Evolutionary conservation across 2,329 filamentous ascomycete species (phyloP).

Genomic region (Cercospora sp.): DNA sequence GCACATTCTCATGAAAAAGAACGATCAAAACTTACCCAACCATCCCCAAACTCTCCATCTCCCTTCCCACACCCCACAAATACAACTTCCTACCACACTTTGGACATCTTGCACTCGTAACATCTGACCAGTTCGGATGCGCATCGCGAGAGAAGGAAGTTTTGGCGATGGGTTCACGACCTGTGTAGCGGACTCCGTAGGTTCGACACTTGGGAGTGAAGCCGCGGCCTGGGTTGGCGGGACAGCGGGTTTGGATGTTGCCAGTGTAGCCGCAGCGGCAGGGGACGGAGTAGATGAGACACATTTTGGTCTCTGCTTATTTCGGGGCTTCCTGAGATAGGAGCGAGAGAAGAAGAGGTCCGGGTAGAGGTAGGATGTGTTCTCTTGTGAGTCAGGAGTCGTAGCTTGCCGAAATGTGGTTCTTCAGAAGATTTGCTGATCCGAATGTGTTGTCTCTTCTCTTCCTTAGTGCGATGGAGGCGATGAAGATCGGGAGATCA

Average conservation of each 20-base stretch:
- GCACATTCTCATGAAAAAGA: too few species aligned
- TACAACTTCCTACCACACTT: constrained; percentile 2
- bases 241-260: constrained; percentile 9
- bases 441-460: background rate
- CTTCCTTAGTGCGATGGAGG: background rate
- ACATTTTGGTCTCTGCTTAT: background rate
- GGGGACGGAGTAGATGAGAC: constrained; percentile 6
- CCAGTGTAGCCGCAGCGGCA: constrained; percentile 8
- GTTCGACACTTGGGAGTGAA: constrained; percentile 1
- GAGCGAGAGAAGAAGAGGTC: background rate
- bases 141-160: background rate
- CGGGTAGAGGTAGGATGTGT: background rate
- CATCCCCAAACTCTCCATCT: constrained; percentile 5
- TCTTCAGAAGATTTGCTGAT: background rate
- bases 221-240: constrained; percentile 9
- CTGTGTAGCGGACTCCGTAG: background rate
- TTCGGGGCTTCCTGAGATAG: background rate
- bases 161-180: constrained; percentile 1
- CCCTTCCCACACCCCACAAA: constrained; percentile 9
- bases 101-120: background rate
- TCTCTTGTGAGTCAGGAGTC: background rate
- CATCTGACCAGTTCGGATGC: background rate
- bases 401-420: background rate
- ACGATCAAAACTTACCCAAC: background rate
- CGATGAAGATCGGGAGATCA: background rate